These are phyloP conservation scores for Hirschioporus abietinus DNA, from an alignment of 768 basidiomycete species.

Conservation along the genomic window DNA sequence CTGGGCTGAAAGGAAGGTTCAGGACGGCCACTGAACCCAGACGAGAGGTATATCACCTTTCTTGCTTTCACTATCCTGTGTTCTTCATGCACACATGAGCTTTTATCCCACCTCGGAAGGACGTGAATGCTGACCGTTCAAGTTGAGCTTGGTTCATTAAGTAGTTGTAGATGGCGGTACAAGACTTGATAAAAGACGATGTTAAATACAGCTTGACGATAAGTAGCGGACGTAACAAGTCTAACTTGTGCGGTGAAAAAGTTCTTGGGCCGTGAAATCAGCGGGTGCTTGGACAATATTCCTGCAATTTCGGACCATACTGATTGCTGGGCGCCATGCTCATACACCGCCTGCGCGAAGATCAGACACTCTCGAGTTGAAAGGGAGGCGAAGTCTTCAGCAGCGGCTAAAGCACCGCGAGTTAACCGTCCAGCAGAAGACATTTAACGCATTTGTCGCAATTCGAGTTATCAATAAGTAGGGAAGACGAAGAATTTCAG, in stretches of 20 bases:
- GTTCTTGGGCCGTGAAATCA: conserved; percentile 54
- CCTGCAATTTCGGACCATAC: conserved; percentile 66
- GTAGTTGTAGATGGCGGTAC: conserved; percentile 57
- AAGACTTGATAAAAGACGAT: conserved; percentile 42
- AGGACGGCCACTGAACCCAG: not conserved
- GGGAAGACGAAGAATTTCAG: too few species aligned
- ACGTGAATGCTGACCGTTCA: conserved; percentile 44
- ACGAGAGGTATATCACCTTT: not conserved
- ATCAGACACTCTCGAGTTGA: conserved; percentile 56
- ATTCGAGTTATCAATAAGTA: too few species aligned
- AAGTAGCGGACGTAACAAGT: conserved; percentile 16
- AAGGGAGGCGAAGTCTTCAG: not conserved
- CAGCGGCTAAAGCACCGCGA: not conserved
- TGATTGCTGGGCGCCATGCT: conserved; percentile 51
- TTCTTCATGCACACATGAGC: not conserved
- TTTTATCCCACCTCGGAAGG: not conserved
- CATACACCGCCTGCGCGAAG: conserved; percentile 82
- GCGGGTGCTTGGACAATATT: conserved; percentile 64
- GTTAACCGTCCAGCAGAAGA: not conserved
- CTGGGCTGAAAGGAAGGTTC: conserved; percentile 39
- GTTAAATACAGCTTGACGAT: conserved; percentile 13
- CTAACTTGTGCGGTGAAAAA: conserved; percentile 68
- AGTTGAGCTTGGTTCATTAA: conserved; percentile 66
- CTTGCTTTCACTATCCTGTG: not conserved
- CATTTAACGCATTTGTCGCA: not conserved